Base-by-base conservation (phyloP, 2,329 filamentous ascomycete species). In the Microcera coccophila region DNA sequence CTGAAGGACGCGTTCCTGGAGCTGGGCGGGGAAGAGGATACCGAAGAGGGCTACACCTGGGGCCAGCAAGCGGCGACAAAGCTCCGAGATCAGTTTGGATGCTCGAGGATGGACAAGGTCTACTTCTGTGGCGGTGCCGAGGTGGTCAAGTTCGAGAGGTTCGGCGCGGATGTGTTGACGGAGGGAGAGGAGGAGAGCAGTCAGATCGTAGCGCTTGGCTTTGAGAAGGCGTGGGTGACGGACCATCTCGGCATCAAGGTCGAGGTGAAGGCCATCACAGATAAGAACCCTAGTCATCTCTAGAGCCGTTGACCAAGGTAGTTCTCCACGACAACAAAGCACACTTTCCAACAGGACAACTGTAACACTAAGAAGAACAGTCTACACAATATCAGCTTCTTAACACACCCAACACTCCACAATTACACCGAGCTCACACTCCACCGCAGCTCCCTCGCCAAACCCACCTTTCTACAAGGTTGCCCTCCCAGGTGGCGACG, bases 1-100 rank as follows among this genome's bases (percentile, higher is more conserved):
- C 68, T 81, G 2, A 63, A 67, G 24, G 78, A 81, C 50, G 71
- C 74, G 0, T 81, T 72, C 48, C 63, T 81, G 3, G 67, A 70
- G 42, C 63, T 69, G 3, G 76, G 76, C 0, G 76, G 75, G 0
- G 39, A 61, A 28, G 76, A 79, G 45, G 71, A 72, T 32, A 66
- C 62, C n/a, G 69, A 73, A 3, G 65, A 70, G 9, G 76, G 75
- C 1, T 76, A 71, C 51, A 81, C 78, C 0, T 81, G 78, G 78
- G 78, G 78, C 1, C 71, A 79, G 48, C 77, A 80, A 62, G 70
- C 68, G 3, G 53, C 66, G 3, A 62, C 63, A 2, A 56, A 47
- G 36, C 49, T 69, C 39, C 63, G 70, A 18, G 58, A 70, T 29
- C 61, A 54, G 42, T 79, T 73, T 57, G 75, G 75, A 0, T 71